Evolutionary conservation across 805 yeast species (phyloP), one percentile per base, ranked within the genome.

Genomic region (Candida suzukii): DNA sequence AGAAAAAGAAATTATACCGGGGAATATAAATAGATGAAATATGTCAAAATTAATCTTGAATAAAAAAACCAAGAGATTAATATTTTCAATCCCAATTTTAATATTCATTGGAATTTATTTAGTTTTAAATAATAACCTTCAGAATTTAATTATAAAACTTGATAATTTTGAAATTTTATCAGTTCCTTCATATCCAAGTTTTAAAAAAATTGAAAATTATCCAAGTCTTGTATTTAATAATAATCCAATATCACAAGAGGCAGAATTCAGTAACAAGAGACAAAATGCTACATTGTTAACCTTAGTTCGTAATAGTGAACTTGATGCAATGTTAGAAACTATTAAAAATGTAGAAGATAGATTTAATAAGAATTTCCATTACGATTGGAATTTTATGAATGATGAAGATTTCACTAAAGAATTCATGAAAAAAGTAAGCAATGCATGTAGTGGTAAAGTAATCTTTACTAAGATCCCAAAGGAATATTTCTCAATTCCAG

Each of bases 211-310:
- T 17, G 35, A 31, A 12, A 31, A 31, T 19, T 19, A 31, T 18
- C 38, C 38, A 3, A 35, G 38, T 35, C 3, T 18, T 5, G 35
- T 31, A 10, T 31, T 18, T n/a, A 10, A 10, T 27, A n/a, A 13
- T 27, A 14, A 10, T 5, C 17, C 20, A 29, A 21, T 19, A 17
- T 12, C 20, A n/a, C n/a, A n/a, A n/a, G 32, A 29, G 7, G 10
- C 17, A 19, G 28, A 25, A 14, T 7, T 12, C 6, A 10, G n/a
- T 33, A 21, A 8, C 5, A 19, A 5, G 16, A 16, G 66, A 19
- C 78, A 74, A 47, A 80, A 74, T 46, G 91, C 88, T 3, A 75
- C 86, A 0, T 70, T 85, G 51, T 74, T 69, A 33, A 57, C 70
- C 10, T 48, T 71, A n/a, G 70, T 70, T 38, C 49, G 71, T 25